Evolutionary conservation across 805 yeast genomes (phyloP), one percentile per base, ranked within the genome.

Genomic region (Wickerhamomyces silvicola): DNA sequence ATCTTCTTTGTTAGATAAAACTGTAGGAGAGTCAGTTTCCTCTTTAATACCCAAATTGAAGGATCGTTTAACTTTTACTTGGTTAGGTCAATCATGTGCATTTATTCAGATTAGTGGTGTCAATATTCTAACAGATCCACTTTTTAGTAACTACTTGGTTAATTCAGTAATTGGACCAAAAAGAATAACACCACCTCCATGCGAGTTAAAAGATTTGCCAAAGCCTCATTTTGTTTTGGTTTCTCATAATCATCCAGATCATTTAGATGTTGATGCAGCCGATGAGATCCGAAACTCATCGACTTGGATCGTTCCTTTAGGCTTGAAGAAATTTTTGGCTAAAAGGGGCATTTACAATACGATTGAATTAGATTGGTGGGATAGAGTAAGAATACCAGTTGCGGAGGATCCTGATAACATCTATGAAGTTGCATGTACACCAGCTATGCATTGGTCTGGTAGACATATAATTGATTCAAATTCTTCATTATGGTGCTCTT

Each of bases 391-490:
- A 3, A 39, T 78, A 13, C 35, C 42, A 8, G 43, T 49, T 13
- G 34, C 48, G 6, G 46, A 48, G 2, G 54, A 50, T 14, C 52
- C 57, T 9, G 48, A 52, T 5, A 77, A 77, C 37, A 64, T 63
- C 6, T 87, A 81, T 62, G 87, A 84, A 43, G 64, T 90, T 12
- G 88, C 84, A 1, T 84, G 96, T 55, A 72, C 92, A 0, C 97
- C 97, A 0, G 86, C 97, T 0, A 81, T 81, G 94, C 97, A 90
- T 57, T 90, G 97, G 97, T 82, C 94, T 1, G 97, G 97, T 0
- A 60, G 96, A 22, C 70, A 72, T 21, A 56, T 88, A n/a, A 50
- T 77, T 13, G 97, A 90, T 54, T 72, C 94, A 2, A 90, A 90
- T 56, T 60, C 63, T 16, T 72, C 94, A 0, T 60, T 90, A 32